Evolutionary conservation across 345 rosid genomes (phyloP), one percentile per base, ranked within the genome.

Genomic region (Diplotaxis tenuifolia): DNA sequence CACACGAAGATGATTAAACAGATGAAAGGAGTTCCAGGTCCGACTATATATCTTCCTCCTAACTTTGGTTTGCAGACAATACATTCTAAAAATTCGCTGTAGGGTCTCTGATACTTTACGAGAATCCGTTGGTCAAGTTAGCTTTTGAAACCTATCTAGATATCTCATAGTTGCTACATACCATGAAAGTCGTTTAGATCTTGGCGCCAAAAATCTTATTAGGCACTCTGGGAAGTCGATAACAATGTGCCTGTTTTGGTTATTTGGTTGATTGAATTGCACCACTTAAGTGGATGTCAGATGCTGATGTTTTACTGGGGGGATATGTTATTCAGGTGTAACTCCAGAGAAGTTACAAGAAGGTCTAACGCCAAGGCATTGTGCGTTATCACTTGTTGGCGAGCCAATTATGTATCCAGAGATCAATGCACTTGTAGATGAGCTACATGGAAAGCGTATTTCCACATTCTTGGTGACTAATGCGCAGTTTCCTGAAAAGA

Each of bases 21-120:
- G 82, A 92, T 88, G 96, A 95, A 87, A 88, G 98, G 98, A 77
- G 97, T 95, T 75, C 99, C 99, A 79, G 99, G 99, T 95, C 65
- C 25, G 78, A 16, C 69, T 79, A 19, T 79, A 19, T 75, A 28
- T 72, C 20, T 28, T 60, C 69, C 31, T 45, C 36, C 23, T 32
- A 0, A 2, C 23, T 28, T 59, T 49, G 29, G 4, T 56, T 63
- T 42, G 56, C 19, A 7, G 28, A 52, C 12, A 22, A 10, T 57
- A n/a, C 7, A 31, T 9, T 7, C 59, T 20, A 11, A 3, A 15
- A 55, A 47, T 3, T 10, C 21, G 20, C 22, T 9, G 23, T 45
- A 38, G 1, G 20, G 21, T 29, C 60, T 65, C 59, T 47, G 9
- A 19, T 67, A 47, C 36, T 54, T 54, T 70, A 56, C 56, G 59